phyloP scores from a whole-genome alignment of 305 asterid genomes.

The Plantago lanceolata region DNA sequence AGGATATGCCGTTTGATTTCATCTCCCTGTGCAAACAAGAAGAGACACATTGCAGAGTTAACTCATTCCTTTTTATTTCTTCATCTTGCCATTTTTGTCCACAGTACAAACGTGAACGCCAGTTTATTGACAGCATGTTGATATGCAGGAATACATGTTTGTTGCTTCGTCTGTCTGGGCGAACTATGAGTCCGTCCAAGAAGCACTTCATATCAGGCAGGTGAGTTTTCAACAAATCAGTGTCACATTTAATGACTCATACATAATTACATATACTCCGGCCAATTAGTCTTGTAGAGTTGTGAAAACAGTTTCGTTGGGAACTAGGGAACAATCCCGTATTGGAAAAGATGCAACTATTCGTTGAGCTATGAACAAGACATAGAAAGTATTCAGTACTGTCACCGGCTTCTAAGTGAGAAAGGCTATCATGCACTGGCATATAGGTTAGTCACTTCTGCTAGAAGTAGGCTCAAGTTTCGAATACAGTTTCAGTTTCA shows the following conservation, averaged over 20 bases:
- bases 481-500: no score
- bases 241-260: no score
- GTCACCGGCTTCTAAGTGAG: slow-evolving; percentile 23
- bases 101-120: no score
- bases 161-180: slow-evolving; percentile 36
- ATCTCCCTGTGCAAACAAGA: slow-evolving; percentile 24
- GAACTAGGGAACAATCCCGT: slow-evolving; percentile 24
- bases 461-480: background rate
- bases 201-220: slow-evolving; percentile 49
- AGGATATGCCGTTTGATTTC: slow-evolving; percentile 19
- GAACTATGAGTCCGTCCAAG: slow-evolving; percentile 41
- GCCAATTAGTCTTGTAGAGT: no score
- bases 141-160: slow-evolving; percentile 27
- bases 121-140: no score
- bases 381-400: slow-evolving; percentile 9
- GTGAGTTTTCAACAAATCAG: slow-evolving; percentile 6
- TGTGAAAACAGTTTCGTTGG: background rate
- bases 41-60: slow-evolving; percentile 34
- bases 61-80: no score
- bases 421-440: slow-evolving; percentile 23
- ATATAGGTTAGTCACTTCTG: slow-evolving; percentile 10
- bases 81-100: background rate
- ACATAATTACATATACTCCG: no score
- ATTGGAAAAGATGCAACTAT: slow-evolving; percentile 21
- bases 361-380: background rate